Percentiles rank a stretch among this genome's conserved stretches.
phyloP scores from a whole-genome alignment of 768 basidiomycete genomes.

The Phlebiopsis gigantea region DNA sequence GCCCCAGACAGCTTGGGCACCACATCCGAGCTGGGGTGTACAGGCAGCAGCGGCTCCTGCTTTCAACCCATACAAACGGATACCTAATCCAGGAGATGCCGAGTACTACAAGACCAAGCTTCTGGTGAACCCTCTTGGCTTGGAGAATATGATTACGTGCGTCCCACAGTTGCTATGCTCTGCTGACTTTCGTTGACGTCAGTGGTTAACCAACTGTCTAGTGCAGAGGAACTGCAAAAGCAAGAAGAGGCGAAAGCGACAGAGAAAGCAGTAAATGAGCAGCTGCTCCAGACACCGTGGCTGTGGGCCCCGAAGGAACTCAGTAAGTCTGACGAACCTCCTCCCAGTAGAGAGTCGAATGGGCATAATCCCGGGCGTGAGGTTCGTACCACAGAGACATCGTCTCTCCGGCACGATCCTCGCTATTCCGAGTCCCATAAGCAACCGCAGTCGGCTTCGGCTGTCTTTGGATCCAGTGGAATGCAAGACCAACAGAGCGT shows the following conservation, averaged over 20 bases:
- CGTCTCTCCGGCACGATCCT: background rate
- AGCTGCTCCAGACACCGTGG: slow-evolving; percentile 59
- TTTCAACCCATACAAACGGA: slow-evolving; percentile 60
- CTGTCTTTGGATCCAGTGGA: background rate
- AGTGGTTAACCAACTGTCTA: background rate
- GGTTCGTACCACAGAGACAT: slow-evolving; percentile 2
- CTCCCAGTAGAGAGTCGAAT: slow-evolving; percentile 6
- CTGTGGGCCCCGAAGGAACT: slow-evolving; percentile 48
- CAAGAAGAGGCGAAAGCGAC: background rate
- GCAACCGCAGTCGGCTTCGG: slow-evolving; percentile 1
- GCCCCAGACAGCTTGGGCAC: slow-evolving; percentile 19
- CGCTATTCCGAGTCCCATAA: background rate
- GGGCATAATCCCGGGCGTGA: background rate
- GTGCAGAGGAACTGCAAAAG: background rate
- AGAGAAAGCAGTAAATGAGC: slow-evolving; percentile 18
- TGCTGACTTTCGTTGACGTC: background rate
- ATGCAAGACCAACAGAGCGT: background rate
- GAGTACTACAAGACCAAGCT: slow-evolving; percentile 60
- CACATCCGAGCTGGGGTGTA: slow-evolving; percentile 24
- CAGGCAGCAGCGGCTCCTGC: slow-evolving; percentile 18
- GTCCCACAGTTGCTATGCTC: slow-evolving; percentile 20
- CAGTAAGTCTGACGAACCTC: slow-evolving; percentile 15
- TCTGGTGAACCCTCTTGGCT: slow-evolving; percentile 57
- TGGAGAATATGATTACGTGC: slow-evolving; percentile 62
- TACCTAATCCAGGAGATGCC: slow-evolving; percentile 53